A percentile compares a stretch with the other conserved stretches of the same genome.
Conservation (phyloP, 148 eudicot species). For the Cornus controversa region DNA sequence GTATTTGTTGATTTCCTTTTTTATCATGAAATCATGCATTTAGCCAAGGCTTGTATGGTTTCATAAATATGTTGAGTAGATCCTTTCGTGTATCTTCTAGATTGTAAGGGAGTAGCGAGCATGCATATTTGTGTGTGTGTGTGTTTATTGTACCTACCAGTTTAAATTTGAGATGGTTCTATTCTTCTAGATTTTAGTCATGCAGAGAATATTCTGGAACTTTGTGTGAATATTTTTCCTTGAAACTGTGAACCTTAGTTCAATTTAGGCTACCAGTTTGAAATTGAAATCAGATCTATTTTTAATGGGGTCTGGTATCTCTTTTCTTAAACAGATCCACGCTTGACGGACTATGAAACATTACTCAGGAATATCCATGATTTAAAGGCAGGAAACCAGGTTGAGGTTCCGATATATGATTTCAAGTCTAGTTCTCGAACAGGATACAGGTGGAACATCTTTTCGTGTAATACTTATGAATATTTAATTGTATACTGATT, state of each 20-base stretch:
- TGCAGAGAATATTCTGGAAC: not conserved
- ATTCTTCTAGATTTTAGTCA: not conserved
- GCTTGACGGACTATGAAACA: slow-evolving; percentile 90
- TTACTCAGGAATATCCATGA: slow-evolving; percentile 79
- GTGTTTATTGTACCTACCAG: not conserved
- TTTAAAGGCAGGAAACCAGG: slow-evolving; percentile 69
- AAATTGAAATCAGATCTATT: not conserved
- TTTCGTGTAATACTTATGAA: not conserved
- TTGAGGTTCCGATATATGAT: slow-evolving; percentile 81
- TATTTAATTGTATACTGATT: not conserved
- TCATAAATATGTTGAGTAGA: too few relatives aligned
- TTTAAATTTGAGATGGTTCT: not conserved
- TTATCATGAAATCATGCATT: not conserved
- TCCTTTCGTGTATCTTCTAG: not conserved
- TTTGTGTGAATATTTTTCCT: too few relatives aligned
- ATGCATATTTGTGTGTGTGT: not conserved
- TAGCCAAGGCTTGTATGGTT: not conserved
- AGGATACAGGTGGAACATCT: slow-evolving; percentile 70
- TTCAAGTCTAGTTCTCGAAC: slow-evolving; percentile 87
- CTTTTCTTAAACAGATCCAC: slow-evolving; percentile 58
- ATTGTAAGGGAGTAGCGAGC: not conserved
- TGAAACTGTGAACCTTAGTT: too few relatives aligned
- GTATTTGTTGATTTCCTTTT: not conserved
- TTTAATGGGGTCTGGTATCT: not conserved
- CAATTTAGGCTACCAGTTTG: not conserved